Conservation (phyloP, 2,329 filamentous ascomycete genomes). For the Whalleya microplaca region DNA sequence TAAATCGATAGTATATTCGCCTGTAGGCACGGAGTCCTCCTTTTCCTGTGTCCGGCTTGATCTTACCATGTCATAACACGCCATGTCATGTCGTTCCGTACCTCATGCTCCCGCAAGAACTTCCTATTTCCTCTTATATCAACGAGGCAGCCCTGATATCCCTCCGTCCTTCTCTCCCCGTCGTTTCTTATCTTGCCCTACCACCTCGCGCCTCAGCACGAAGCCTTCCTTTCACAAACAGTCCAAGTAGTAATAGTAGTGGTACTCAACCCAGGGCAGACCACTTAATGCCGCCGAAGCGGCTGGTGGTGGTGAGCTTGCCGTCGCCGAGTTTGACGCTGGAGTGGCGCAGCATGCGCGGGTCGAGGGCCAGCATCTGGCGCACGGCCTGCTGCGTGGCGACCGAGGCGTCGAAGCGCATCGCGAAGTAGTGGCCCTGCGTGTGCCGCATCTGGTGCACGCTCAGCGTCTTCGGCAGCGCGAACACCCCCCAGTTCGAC, state of each 20-base stretch:
- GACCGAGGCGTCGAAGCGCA: slow-evolving; percentile 87
- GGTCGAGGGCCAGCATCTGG: slow-evolving; percentile 79
- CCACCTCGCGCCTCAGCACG: too few species aligned
- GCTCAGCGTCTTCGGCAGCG: slow-evolving; percentile 77
- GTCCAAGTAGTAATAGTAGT: too few species aligned
- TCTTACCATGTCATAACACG: too few species aligned
- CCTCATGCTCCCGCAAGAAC: too few species aligned
- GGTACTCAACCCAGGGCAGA: slow-evolving; percentile 30
- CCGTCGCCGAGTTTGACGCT: slow-evolving; percentile 82
- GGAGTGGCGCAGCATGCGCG: slow-evolving; percentile 84
- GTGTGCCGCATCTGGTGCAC: slow-evolving; percentile 83
- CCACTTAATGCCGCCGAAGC: slow-evolving; percentile 57
- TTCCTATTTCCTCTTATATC: too few species aligned
- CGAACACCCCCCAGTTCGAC: slow-evolving; percentile 93
- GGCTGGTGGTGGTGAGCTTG: slow-evolving; percentile 55
- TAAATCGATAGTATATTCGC: not conserved
- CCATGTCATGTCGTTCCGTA: too few species aligned
- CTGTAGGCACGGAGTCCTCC: not conserved
- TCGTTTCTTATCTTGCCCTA: too few species aligned
- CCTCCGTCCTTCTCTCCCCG: too few species aligned
- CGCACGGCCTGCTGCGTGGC: slow-evolving; percentile 75
- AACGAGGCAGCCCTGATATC: too few species aligned
- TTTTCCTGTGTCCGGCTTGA: too few species aligned
- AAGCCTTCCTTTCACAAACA: too few species aligned
- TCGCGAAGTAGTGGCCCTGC: slow-evolving; percentile 93